Percentiles rank a stretch among this genome's conserved stretches.
These are phyloP conservation scores for Ananas comosus DNA, from an alignment of 176 grass and related monocot species.

Conservation along the genomic window DNA sequence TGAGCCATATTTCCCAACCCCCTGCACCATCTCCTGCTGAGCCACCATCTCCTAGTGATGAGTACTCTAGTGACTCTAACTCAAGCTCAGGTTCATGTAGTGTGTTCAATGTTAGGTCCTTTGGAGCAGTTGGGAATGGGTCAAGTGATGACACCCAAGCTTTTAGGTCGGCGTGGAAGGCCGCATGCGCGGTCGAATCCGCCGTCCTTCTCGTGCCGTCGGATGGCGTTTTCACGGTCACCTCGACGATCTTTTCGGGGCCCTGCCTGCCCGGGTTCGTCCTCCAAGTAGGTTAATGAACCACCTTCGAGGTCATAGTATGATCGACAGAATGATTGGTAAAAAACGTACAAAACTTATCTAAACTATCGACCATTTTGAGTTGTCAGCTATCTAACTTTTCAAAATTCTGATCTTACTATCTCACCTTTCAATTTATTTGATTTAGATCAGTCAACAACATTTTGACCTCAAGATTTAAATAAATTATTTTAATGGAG, in stretches of 20 bases:
- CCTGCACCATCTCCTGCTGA: slow-evolving; percentile 22
- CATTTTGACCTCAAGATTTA: too few species aligned
- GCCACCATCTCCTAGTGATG: slow-evolving; percentile 5
- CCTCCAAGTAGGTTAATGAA: slow-evolving; percentile 40
- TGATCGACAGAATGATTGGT: too few species aligned
- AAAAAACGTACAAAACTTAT: too few species aligned
- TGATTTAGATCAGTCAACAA: too few species aligned
- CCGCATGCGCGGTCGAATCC: slow-evolving; percentile 27
- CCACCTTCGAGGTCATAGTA: not conserved
- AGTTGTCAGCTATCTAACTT: too few species aligned
- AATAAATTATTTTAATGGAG: too few species aligned
- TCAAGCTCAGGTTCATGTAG: not conserved
- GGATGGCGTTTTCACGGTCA: slow-evolving; percentile 67
- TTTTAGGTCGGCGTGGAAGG: slow-evolving; percentile 63
- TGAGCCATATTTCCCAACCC: slow-evolving; percentile 38
- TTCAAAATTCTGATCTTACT: too few species aligned
- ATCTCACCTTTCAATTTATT: too few species aligned
- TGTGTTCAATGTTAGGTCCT: slow-evolving; percentile 54
- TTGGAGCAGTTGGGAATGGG: slow-evolving; percentile 47
- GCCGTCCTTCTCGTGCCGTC: slow-evolving; percentile 46
- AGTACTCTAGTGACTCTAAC: not conserved
- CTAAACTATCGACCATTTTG: too few species aligned
- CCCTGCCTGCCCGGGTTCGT: slow-evolving; percentile 36
- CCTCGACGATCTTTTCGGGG: slow-evolving; percentile 50
- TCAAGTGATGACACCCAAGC: slow-evolving; percentile 43